These are phyloP conservation scores for Acacia melanoxylon DNA, from an alignment of 306 rosid species.

Conservation along the genomic window DNA sequence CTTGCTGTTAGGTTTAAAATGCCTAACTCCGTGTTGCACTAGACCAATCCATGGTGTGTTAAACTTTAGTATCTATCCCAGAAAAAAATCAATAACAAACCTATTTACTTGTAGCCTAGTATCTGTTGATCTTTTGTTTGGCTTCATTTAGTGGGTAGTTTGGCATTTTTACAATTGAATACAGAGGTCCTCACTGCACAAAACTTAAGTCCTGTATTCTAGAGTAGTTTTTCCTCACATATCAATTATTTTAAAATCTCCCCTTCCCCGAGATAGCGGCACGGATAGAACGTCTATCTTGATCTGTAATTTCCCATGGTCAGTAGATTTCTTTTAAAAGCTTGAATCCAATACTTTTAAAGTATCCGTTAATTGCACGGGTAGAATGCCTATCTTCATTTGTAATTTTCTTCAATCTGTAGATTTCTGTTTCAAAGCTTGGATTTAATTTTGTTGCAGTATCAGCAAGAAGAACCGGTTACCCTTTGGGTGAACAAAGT, in stretches of 20 bases:
- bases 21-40: background rate
- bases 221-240: background rate
- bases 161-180: background rate
- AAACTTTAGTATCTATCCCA: background rate
- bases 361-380: constrained; percentile 49
- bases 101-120: background rate
- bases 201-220: background rate
- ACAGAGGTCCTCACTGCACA: background rate
- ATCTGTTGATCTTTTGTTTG: background rate
- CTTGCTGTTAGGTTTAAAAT: background rate
- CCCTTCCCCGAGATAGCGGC: background rate
- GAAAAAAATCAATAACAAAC: background rate
- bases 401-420: background rate
- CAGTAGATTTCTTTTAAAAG: background rate
- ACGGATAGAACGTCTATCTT: background rate
- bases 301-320: constrained; percentile 10
- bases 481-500: constrained; percentile 98
- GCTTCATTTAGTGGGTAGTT: background rate
- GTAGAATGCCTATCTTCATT: constrained; percentile 3
- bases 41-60: background rate
- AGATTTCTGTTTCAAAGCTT: background rate
- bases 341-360: constrained; percentile 34
- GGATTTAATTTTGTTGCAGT: constrained; percentile 54
- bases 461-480: constrained; percentile 62
- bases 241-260: background rate